Percentiles rank a stretch among this genome's conserved stretches.
Evolutionary conservation across 164 flowering plant species (phyloP).

Genomic region (Annona squamosa): DNA sequence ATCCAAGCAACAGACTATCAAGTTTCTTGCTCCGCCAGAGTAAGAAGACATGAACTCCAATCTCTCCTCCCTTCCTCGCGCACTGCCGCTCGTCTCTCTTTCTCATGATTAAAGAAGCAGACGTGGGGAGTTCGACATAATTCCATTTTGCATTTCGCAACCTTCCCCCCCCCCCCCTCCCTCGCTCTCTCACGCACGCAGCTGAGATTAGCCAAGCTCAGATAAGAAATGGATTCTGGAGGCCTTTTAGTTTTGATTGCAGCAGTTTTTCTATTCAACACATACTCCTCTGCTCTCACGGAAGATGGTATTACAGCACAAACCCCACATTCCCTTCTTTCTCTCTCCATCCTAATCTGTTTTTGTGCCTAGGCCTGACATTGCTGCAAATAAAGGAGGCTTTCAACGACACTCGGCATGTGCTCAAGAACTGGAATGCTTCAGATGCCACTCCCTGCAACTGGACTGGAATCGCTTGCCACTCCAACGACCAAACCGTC

Average conservation of each 20-base stretch:
- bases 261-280: slow-evolving; percentile 23
- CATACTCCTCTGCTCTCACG: slow-evolving; percentile 46
- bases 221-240: slow-evolving; percentile 18
- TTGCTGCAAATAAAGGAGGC: slow-evolving; percentile 61
- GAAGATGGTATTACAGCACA: slow-evolving; percentile 51
- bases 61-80: background rate
- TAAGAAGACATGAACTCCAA: background rate
- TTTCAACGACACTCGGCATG: slow-evolving; percentile 59
- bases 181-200: background rate
- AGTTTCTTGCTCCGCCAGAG: background rate
- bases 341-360: background rate
- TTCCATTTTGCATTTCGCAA: background rate
- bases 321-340: slow-evolving; percentile 1
- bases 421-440: slow-evolving; percentile 61
- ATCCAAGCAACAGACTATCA: background rate
- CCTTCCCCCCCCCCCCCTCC: background rate
- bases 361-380: slow-evolving; percentile 38
- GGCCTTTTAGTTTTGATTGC: slow-evolving; percentile 8
- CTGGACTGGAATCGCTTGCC: slow-evolving; percentile 85
- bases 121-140: background rate
- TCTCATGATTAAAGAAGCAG: background rate
- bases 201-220: slow-evolving; percentile 12
- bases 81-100: background rate
- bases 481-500: slow-evolving; percentile 51
- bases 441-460: slow-evolving; percentile 67